Conservation (phyloP, 495 filamentous ascomycete species). For the Penicillium herquei region DNA sequence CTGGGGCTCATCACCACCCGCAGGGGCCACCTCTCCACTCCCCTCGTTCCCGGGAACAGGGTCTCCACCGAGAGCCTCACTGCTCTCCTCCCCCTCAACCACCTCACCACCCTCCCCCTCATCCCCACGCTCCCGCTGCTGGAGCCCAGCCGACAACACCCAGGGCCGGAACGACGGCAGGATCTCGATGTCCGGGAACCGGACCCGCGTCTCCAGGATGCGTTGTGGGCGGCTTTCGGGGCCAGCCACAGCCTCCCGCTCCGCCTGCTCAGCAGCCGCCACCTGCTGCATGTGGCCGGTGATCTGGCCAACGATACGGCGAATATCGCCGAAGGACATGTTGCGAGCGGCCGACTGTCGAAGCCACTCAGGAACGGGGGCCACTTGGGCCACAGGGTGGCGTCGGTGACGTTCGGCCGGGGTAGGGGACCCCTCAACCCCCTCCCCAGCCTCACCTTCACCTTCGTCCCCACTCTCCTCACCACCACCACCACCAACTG, state of each 20-base stretch:
- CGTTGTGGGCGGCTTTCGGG: too few species aligned
- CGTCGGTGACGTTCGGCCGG: too few species aligned
- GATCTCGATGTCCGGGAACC: conserved; percentile 68
- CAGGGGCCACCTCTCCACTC: too few species aligned
- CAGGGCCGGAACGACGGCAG: conserved; percentile 52
- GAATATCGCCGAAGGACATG: conserved; percentile 34
- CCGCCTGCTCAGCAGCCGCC: too few species aligned
- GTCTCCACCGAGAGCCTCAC: neutral
- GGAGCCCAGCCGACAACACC: conserved; percentile 15
- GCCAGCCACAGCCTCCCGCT: too few species aligned
- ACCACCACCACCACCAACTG: too few species aligned
- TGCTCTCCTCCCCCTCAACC: neutral
- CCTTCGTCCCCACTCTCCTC: too few species aligned
- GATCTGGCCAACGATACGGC: conserved; percentile 23
- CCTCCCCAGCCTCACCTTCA: too few species aligned
- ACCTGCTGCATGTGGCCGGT: too few species aligned
- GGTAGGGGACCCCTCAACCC: too few species aligned
- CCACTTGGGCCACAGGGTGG: conserved; percentile 20
- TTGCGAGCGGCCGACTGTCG: conserved; percentile 18
- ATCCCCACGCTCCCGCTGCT: neutral
- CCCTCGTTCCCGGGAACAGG: too few species aligned
- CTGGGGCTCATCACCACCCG: too few species aligned
- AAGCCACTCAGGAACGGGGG: conserved; percentile 38
- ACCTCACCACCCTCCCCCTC: neutral
- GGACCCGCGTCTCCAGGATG: conserved; percentile 1